These are phyloP conservation scores for Aspergillus sp. DNA, from an alignment of 2,329 filamentous ascomycete species.

Conservation along the genomic window DNA sequence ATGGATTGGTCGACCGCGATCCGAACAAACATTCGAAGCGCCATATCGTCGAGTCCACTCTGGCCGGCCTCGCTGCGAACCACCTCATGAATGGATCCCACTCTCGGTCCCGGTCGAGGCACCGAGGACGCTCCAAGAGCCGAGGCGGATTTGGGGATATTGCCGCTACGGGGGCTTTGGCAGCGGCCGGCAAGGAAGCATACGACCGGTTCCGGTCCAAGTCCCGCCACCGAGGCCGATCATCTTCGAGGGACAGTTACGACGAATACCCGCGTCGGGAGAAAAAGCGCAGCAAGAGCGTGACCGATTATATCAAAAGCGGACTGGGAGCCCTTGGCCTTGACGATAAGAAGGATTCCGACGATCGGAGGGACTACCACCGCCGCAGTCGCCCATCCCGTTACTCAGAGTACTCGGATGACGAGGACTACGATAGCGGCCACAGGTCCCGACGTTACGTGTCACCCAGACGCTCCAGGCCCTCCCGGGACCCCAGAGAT, in stretches of 20 bases:
- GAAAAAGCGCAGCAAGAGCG: conserved; percentile 46
- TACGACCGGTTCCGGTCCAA: conserved; percentile 46
- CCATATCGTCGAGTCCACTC: conserved; percentile 79
- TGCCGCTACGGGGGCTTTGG: conserved; percentile 45
- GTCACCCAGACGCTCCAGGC: conserved; percentile 29
- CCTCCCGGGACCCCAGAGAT: conserved; percentile 32
- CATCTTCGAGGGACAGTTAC: conserved; percentile 53
- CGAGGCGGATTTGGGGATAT: conserved; percentile 41
- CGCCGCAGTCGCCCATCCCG: conserved; percentile 32
- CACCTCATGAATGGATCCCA: conserved; percentile 81
- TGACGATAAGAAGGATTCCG: conserved; percentile 26
- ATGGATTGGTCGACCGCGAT: conserved; percentile 68
- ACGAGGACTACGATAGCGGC: conserved; percentile 2
- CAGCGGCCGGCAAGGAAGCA: conserved; percentile 49
- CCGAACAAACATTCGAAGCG: conserved; percentile 73
- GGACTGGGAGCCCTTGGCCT: conserved; percentile 47
- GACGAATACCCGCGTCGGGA: conserved; percentile 52
- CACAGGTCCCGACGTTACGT: conserved; percentile 24
- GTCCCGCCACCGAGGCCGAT: conserved; percentile 41
- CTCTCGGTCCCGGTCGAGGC: conserved; percentile 63
- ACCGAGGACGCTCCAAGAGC: conserved; percentile 44
- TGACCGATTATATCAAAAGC: conserved; percentile 45
- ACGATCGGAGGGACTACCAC: conserved; percentile 31
- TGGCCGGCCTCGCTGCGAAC: conserved; percentile 84
- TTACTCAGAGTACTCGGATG: conserved; percentile 24